phyloP scores from a whole-genome alignment of 768 basidiomycete genomes.

The Dendrothele bispora region DNA sequence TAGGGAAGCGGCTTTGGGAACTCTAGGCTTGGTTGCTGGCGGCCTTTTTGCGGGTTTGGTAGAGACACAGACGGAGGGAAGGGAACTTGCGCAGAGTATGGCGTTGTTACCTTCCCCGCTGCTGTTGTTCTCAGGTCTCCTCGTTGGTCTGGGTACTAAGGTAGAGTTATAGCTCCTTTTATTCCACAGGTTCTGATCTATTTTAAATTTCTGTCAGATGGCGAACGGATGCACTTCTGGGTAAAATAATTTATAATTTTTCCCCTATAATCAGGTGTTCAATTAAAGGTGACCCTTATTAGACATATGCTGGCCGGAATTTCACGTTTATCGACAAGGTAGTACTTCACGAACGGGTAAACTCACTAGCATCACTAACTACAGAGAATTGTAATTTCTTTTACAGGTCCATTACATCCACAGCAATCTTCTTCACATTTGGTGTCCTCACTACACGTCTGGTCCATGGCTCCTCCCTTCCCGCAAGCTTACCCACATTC shows the following conservation, averaged over 20 bases:
- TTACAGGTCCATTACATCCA: conserved; percentile 53
- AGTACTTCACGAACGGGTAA: no score
- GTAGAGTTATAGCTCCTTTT: conserved; percentile 25
- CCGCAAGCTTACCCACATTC: conserved; percentile 28
- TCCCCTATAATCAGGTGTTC: not conserved
- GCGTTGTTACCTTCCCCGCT: conserved; percentile 21
- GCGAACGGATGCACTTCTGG: conserved; percentile 68
- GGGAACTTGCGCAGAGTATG: conserved; percentile 25
- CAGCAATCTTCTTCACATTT: conserved; percentile 50
- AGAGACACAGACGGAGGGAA: no score
- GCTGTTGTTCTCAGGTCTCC: conserved; percentile 47
- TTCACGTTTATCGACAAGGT: conserved; percentile 57
- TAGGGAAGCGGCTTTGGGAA: conserved; percentile 40
- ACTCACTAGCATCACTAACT: no score
- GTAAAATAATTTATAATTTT: conserved; percentile 25
- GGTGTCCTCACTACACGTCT: conserved; percentile 45
- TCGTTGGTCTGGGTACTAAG: conserved; percentile 61
- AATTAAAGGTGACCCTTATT: not conserved
- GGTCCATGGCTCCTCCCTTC: conserved; percentile 32
- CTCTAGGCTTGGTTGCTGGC: conserved; percentile 48
- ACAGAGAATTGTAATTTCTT: not conserved
- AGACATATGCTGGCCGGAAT: conserved; percentile 69
- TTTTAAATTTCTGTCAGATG: conserved; percentile 32
- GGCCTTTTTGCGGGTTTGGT: conserved; percentile 43
- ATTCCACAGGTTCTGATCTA: conserved; percentile 3